phyloP scores from a whole-genome alignment of 768 basidiomycete species.

The Gloeostereum incarnatum region DNA sequence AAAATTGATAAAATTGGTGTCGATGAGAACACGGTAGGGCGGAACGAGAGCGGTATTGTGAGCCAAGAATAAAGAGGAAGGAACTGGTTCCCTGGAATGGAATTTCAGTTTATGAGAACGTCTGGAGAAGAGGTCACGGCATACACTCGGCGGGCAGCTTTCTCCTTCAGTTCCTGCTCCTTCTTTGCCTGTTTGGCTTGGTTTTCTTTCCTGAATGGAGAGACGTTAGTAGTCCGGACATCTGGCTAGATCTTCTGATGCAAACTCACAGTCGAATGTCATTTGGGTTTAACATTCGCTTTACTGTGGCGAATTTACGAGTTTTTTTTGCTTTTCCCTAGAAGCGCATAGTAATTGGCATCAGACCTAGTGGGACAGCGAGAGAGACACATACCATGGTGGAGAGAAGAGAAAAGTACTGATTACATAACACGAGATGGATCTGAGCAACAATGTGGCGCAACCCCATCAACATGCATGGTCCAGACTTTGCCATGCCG shows the following conservation, averaged over 20 bases:
- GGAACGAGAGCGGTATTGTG: slow-evolving; percentile 96
- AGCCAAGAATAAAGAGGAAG: slow-evolving; percentile 89
- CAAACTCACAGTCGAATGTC: slow-evolving; percentile 79
- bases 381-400: slow-evolving; percentile 6
- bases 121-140: slow-evolving; percentile 18
- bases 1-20: slow-evolving; percentile 99
- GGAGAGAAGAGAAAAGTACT: not conserved
- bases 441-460: too few species aligned
- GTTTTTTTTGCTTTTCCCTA: slow-evolving; percentile 92
- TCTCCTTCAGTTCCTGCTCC: slow-evolving; percentile 71
- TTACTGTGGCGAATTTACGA: slow-evolving; percentile 89
- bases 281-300: slow-evolving; percentile 88
- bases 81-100: slow-evolving; percentile 58
- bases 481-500: too few species aligned
- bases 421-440: slow-evolving; percentile 1
- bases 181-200: slow-evolving; percentile 84
- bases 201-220: slow-evolving; percentile 72
- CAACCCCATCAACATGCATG: too few species aligned
- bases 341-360: not conserved
- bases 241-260: not conserved
- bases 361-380: too few species aligned
- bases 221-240: slow-evolving; percentile 7
- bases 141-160: slow-evolving; percentile 71
- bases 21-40: slow-evolving; percentile 93
- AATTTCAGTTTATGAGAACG: slow-evolving; percentile 2